These are phyloP conservation scores for Gryganskiella cystojenkinii DNA, from an alignment of 192 early-diverging fungal genomes.

Conservation along the genomic window DNA sequence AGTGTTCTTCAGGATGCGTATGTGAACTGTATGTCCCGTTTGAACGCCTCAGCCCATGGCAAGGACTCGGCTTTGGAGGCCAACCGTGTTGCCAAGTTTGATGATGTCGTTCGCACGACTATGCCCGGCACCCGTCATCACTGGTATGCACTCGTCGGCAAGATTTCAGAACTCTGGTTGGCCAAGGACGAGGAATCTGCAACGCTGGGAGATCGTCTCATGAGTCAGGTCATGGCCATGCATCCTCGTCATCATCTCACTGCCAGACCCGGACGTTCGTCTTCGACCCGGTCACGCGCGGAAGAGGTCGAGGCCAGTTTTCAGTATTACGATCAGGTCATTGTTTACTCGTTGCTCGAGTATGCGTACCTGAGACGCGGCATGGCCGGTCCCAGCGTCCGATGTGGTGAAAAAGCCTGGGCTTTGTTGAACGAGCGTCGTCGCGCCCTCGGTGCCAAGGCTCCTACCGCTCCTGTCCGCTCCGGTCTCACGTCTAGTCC, in stretches of 20 bases:
- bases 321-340: conserved; percentile 49
- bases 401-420: conserved; percentile 51
- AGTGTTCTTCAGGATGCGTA: conserved; percentile 41
- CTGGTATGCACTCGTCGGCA: conserved; percentile 49
- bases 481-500: neutral
- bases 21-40: conserved; percentile 40
- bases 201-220: conserved; percentile 36
- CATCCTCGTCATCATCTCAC: conserved; percentile 45
- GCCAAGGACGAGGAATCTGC: conserved; percentile 35
- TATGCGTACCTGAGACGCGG: conserved; percentile 50
- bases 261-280: neutral
- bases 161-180: conserved; percentile 53
- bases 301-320: conserved; percentile 35
- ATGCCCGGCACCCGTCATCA: conserved; percentile 48
- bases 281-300: neutral
- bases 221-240: conserved; percentile 48
- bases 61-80: neutral
- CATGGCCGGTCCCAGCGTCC: conserved; percentile 39
- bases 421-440: conserved; percentile 44
- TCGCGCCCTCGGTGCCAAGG: conserved; percentile 22
- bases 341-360: conserved; percentile 48
- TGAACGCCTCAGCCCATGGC: conserved; percentile 24
- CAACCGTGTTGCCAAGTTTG: conserved; percentile 21
- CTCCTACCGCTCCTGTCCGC: conserved; percentile 1
- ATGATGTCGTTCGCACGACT: conserved; percentile 37